Conservation (phyloP, 495 filamentous ascomycete species). For the Penicillium malachiteum region DNA sequence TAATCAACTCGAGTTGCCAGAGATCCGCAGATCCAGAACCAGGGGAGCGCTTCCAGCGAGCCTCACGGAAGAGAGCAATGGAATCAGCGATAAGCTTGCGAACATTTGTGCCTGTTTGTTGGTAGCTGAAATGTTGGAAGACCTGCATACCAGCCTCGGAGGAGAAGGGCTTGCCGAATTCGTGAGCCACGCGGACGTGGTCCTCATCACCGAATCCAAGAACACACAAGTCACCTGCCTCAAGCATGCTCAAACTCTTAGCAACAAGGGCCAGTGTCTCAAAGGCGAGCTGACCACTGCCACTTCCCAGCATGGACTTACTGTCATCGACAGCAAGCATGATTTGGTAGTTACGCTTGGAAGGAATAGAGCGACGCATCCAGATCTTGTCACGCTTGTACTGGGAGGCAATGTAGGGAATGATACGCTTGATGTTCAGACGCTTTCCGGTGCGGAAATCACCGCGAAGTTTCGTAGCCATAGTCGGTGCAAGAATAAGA, state of each 20-base stretch:
- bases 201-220: slow-evolving; percentile 77
- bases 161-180: slow-evolving; percentile 79
- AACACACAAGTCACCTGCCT: slow-evolving; percentile 86
- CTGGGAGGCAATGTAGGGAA: slow-evolving; percentile 93
- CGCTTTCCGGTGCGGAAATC: slow-evolving; percentile 97
- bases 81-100: slow-evolving; percentile 70
- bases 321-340: slow-evolving; percentile 96
- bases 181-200: slow-evolving; percentile 81
- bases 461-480: slow-evolving; percentile 93
- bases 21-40: slow-evolving; percentile 66
- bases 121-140: slow-evolving; percentile 82
- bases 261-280: slow-evolving; percentile 88
- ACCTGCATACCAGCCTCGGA: slow-evolving; percentile 78
- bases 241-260: slow-evolving; percentile 81
- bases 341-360: slow-evolving; percentile 93
- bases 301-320: slow-evolving; percentile 82
- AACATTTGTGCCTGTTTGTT: slow-evolving; percentile 82
- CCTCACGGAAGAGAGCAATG: slow-evolving; percentile 77
- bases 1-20: slow-evolving; percentile 94
- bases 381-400: slow-evolving; percentile 99
- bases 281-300: slow-evolving; percentile 70
- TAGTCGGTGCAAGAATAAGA: slow-evolving; percentile 89
- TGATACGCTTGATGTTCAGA: slow-evolving; percentile 98
- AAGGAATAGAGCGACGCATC: slow-evolving; percentile 90
- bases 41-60: slow-evolving; percentile 56